Conservation (phyloP, 2,329 filamentous ascomycete genomes). For the Diplodia intermedia region DNA sequence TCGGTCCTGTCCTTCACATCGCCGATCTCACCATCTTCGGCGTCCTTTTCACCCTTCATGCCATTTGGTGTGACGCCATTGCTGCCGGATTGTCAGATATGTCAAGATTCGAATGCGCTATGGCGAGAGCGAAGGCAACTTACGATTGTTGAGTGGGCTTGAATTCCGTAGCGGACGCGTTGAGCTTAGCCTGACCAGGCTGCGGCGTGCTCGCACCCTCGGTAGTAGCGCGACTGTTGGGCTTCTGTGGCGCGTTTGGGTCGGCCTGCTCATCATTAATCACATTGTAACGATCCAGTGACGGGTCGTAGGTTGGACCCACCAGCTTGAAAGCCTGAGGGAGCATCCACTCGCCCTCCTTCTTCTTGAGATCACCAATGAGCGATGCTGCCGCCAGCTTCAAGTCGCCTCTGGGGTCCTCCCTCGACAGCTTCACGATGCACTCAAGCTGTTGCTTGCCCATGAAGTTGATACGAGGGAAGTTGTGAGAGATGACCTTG, state of each 20-base stretch:
- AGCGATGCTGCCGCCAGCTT: conserved; percentile 76
- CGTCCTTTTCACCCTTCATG: conserved; percentile 54
- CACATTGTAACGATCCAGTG: neutral
- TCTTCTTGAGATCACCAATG: conserved; percentile 71
- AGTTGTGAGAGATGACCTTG: conserved; percentile 79
- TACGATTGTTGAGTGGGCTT: conserved; percentile 55
- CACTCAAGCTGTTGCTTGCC: conserved; percentile 71
- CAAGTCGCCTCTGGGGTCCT: conserved; percentile 73
- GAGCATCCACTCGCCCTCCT: conserved; percentile 73
- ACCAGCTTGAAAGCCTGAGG: conserved; percentile 76
- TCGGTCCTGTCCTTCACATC: conserved; percentile 56
- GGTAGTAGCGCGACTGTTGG: conserved; percentile 43
- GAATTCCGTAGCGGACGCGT: conserved; percentile 68
- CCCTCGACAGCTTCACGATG: conserved; percentile 67
- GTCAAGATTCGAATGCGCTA: conserved; percentile 1
- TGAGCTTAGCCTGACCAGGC: conserved; percentile 54
- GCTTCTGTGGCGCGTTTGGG: conserved; percentile 34
- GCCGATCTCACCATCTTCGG: conserved; percentile 76
- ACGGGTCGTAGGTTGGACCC: conserved; percentile 42
- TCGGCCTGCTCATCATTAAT: conserved; percentile 19
- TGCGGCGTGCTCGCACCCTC: conserved; percentile 51
- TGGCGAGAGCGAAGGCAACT: conserved; percentile 4
- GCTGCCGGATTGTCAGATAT: conserved; percentile 34
- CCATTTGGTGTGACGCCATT: conserved; percentile 45
- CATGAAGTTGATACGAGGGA: conserved; percentile 90